Conservation (phyloP, 2,329 filamentous ascomycete species). For the Teratosphaeria epicoccoides region DNA sequence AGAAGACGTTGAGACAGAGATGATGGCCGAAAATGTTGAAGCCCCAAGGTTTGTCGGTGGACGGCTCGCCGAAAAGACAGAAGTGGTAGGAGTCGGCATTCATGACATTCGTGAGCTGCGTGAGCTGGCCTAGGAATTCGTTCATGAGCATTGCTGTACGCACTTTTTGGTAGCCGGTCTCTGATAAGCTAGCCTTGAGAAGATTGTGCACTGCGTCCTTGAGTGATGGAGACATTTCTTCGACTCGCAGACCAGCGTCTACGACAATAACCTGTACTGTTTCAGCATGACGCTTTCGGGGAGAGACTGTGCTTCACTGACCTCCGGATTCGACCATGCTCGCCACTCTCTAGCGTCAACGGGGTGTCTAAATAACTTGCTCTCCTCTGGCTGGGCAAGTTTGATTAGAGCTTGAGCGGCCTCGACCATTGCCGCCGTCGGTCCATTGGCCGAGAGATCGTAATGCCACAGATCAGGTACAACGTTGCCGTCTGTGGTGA, state of each 20-base stretch:
- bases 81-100: slow-evolving; percentile 69
- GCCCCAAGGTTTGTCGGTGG: slow-evolving; percentile 51
- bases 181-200: slow-evolving; percentile 49
- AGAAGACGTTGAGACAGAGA: slow-evolving; percentile 59
- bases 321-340: slow-evolving; percentile 58
- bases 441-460: slow-evolving; percentile 21
- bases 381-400: slow-evolving; percentile 30
- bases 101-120: slow-evolving; percentile 50
- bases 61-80: slow-evolving; percentile 55
- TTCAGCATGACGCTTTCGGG: slow-evolving; percentile 1
- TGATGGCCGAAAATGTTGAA: slow-evolving; percentile 70
- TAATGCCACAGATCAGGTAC: slow-evolving; percentile 14
- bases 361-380: slow-evolving; percentile 42
- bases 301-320: not conserved
- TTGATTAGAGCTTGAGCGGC: slow-evolving; percentile 31
- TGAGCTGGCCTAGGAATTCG: slow-evolving; percentile 59
- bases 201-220: slow-evolving; percentile 45
- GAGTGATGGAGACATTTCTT: slow-evolving; percentile 43
- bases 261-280: slow-evolving; percentile 46
- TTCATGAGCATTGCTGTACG: slow-evolving; percentile 60
- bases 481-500: slow-evolving; percentile 52
- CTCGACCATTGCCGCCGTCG: slow-evolving; percentile 46
- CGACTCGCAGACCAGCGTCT: slow-evolving; percentile 54
- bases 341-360: slow-evolving; percentile 63
- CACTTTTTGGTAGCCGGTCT: slow-evolving; percentile 60